Base-by-base conservation (phyloP, 192 early-diverging fungal genomes). In the Spinellus fusiger region DNA sequence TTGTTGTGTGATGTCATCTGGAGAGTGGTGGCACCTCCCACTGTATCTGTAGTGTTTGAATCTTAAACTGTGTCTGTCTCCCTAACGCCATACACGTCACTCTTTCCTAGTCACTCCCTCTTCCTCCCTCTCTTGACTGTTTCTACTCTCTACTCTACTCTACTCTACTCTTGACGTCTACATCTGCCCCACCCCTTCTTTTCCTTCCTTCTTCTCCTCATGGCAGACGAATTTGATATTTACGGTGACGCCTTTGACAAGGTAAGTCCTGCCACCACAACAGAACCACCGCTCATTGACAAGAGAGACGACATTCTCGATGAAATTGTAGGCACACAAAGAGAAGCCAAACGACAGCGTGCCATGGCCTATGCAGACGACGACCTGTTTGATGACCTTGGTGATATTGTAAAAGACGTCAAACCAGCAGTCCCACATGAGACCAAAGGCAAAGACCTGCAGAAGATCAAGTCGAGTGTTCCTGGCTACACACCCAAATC, bases 301-400 rank as follows among this genome's bases (percentile, higher is more conserved):
- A 8, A 71, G 69, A 56, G 62, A 4, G 65, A 71, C 22, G 73
- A 75, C 61, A 50, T 75, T 13, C 64, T 71, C 37, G 65, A 72
- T 23, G 73, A 75, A 35, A 71, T 71, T 40, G 62, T 71, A 29
- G 69, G 71, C 20, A 54, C 57, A 16, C 44, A 28, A 49, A 59
- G 65, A 22, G 61, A 71, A 23, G 20, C 54, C 28, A 75, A 68
- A 54, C 65, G 65, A 44, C 26, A 23, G 32, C 15, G 27, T 15
- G 55, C 53, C 13, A 54, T 52, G 23, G 48, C 46, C 1, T 44
- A 61, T 56, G 69, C 54, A 16, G 71, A 68, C 15, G 71, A 73
- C 31, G 71, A 73, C 50, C 52, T 73, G 52, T 73, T 73, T 54
- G 66, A 63, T 32, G 71, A 73, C 47, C 65, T 73, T 55, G 66